Evolutionary conservation across 2,329 filamentous ascomycete species (phyloP).

Genomic region (Scedosporium boydii): DNA sequence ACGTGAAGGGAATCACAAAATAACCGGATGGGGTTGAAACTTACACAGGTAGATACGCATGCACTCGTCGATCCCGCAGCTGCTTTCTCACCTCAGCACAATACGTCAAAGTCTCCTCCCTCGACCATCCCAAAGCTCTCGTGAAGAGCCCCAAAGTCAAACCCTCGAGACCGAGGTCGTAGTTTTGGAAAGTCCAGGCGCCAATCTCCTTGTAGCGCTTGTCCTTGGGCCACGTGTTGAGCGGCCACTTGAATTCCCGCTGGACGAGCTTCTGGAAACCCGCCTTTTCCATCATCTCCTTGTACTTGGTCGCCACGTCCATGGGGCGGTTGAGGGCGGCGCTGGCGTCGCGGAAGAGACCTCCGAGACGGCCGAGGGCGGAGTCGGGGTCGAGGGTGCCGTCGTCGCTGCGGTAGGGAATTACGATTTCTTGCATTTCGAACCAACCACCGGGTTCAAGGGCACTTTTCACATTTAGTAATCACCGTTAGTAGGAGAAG

Average conservation of each 20-base stretch:
- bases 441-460: conserved; percentile 44
- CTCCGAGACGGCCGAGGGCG: conserved; percentile 29
- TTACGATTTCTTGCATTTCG: conserved; percentile 39
- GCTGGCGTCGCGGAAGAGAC: conserved; percentile 29
- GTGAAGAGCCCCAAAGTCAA: conserved; percentile 22
- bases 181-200: conserved; percentile 14
- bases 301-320: conserved; percentile 21
- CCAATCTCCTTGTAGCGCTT: conserved; percentile 31
- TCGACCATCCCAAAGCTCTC: conserved; percentile 19
- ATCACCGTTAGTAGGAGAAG: neutral
- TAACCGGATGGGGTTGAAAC: conserved; percentile 3
- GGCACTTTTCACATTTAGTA: neutral
- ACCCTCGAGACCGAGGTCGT: conserved; percentile 17
- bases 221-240: conserved; percentile 44
- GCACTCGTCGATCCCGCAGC: conserved; percentile 17
- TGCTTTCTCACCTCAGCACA: conserved; percentile 18
- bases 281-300: conserved; percentile 30
- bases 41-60: conserved; percentile 22
- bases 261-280: conserved; percentile 48
- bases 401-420: conserved; percentile 32
- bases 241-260: conserved; percentile 41
- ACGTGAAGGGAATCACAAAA: neutral
- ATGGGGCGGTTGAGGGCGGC: conserved; percentile 27
- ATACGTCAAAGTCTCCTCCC: conserved; percentile 18
- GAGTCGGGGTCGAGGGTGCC: conserved; percentile 28